Base-by-base conservation (phyloP, 2,329 filamentous ascomycete species). In the Alternaria ventricosa region DNA sequence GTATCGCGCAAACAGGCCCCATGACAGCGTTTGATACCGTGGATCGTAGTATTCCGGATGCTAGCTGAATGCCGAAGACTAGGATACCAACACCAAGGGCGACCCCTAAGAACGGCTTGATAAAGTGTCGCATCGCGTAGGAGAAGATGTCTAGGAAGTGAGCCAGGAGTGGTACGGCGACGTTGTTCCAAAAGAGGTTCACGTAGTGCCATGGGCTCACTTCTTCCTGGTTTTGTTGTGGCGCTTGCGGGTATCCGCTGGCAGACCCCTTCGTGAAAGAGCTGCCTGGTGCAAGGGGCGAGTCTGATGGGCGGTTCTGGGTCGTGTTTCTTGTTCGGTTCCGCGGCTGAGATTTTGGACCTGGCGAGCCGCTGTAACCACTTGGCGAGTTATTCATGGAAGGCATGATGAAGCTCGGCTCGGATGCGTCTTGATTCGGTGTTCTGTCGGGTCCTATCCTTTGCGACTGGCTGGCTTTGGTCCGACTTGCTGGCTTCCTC, bases 1-100 rank as follows among this genome's bases (percentile, higher is more conserved):
- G 92, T 2, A 95, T 81, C 20, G 87, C 85, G 73, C 92, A 94
- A 20, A 94, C 69, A 0, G 92, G 91, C 1, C 89, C 88, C 3
- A 94, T 78, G 1, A 94, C 78, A 2, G 88, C 90, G 51, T 84
- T 84, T 15, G 87, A 89, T 28, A 91, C 77, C 73, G 90, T 85
- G 73, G 89, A 90, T 49, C 87, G 85, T 2, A 86, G 82, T 22
- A 92, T 80, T 43, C 90, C 86, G 53, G 88, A 67, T 5, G 68
- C 69, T 20, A 86, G 82, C 53, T 88, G 88, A 27, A 88, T 82
- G 36, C 87, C 82, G 12, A 92, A 78, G 72, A 90, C 90, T 22
- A 76, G 18, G 18, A 74, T 59, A 47, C 88, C 75, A 12, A 90
- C 85, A n/a, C 65, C 68, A 12, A 93, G 77, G 2, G 88, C 75